phyloP scores from a whole-genome alignment of 768 basidiomycete species.

The Termitomyces sp. region DNA sequence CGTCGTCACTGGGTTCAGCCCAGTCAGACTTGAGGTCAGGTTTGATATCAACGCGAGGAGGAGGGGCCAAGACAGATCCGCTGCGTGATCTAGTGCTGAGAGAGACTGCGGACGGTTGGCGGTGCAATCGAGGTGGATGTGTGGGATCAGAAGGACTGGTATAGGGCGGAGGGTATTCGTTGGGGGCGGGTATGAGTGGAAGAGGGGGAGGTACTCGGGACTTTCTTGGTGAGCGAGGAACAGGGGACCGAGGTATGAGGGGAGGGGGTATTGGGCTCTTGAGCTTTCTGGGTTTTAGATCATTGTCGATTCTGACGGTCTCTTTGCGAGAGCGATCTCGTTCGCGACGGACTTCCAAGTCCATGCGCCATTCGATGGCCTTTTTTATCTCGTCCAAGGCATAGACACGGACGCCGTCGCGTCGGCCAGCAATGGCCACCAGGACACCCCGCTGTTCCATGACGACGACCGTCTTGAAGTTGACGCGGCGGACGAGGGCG shows the following conservation, averaged over 20 bases:
- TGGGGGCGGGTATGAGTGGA: conserved; percentile 27
- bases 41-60: conserved; percentile 36
- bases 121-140: conserved; percentile 32
- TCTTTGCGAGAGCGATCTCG: conserved; percentile 67
- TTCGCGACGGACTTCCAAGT: conserved; percentile 73
- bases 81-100: conserved; percentile 45
- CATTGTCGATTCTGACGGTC: conserved; percentile 29
- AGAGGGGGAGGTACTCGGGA: conserved; percentile 27
- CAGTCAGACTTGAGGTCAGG: conserved; percentile 59
- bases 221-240: conserved; percentile 30
- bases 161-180: conserved; percentile 72
- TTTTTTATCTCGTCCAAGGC: conserved; percentile 84
- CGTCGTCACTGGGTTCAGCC: conserved; percentile 82
- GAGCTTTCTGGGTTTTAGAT: conserved; percentile 43
- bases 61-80: conserved; percentile 53
- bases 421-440: conserved; percentile 84
- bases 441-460: conserved; percentile 91
- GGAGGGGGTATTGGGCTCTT: conserved; percentile 48
- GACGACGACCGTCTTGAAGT: conserved; percentile 84
- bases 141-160: conserved; percentile 27
- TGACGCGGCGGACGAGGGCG: conserved; percentile 75
- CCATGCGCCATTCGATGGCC: conserved; percentile 85
- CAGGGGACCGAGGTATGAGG: conserved; percentile 42
- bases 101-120: conserved; percentile 38
- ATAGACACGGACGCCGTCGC: conserved; percentile 86